phyloP scores from a whole-genome alignment of 2,329 filamentous ascomycete genomes.

The Colletotrichum musicola region DNA sequence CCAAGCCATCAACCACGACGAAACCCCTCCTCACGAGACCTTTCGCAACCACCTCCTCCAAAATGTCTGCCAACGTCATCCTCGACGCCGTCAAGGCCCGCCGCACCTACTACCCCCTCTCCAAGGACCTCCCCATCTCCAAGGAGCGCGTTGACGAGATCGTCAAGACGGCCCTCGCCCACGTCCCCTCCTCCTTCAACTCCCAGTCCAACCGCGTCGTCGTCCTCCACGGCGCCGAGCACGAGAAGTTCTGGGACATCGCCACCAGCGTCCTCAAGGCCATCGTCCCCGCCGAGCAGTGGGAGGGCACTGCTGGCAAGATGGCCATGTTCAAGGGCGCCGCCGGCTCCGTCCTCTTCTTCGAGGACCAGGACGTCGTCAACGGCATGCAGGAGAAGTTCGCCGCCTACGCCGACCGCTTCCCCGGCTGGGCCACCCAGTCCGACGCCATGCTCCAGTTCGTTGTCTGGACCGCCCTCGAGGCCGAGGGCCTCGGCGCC shows the following conservation, averaged over 20 bases:
- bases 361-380: slow-evolving; percentile 79
- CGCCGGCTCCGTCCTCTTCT: slow-evolving; percentile 90
- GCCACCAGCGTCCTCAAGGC: slow-evolving; percentile 73
- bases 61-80: slow-evolving; percentile 59
- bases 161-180: slow-evolving; percentile 71
- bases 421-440: slow-evolving; percentile 82
- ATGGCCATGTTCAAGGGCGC: slow-evolving; percentile 73
- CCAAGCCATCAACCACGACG: slow-evolving; percentile 3
- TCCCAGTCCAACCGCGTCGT: slow-evolving; percentile 84
- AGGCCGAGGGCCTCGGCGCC: slow-evolving; percentile 85
- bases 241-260: slow-evolving; percentile 89
- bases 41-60: slow-evolving; percentile 29
- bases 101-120: slow-evolving; percentile 77
- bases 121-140: slow-evolving; percentile 71
- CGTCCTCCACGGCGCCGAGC: slow-evolving; percentile 83
- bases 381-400: slow-evolving; percentile 76
- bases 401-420: slow-evolving; percentile 81
- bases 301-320: slow-evolving; percentile 62
- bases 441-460: slow-evolving; percentile 86
- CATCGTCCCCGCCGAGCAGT: slow-evolving; percentile 75
- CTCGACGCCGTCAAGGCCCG: slow-evolving; percentile 75
- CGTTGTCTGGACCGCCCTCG: slow-evolving; percentile 83
- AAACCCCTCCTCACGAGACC: slow-evolving; percentile 1
- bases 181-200: slow-evolving; percentile 89
- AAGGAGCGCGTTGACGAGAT: slow-evolving; percentile 73